A percentile compares a stretch with the other conserved stretches of the same genome.
phyloP scores from a whole-genome alignment of 2,329 filamentous ascomycete species.

The Fusarium sarcochroum region DNA sequence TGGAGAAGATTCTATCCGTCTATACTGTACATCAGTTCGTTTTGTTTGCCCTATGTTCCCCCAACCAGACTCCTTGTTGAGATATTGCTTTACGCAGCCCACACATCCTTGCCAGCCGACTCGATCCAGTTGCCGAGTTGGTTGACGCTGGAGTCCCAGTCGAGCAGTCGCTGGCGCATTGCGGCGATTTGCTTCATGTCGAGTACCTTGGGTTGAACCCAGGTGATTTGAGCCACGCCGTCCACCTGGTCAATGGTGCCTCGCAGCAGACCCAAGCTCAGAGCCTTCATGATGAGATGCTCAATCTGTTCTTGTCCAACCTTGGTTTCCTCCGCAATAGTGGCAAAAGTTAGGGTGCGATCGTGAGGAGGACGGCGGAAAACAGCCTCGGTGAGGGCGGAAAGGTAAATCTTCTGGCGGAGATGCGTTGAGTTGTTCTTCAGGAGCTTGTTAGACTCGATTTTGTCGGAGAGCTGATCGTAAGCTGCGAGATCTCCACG shows the following conservation, averaged over 20 bases:
- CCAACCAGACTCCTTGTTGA: conserved; percentile 3
- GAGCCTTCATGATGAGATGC: conserved; percentile 98
- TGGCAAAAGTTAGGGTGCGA: conserved; percentile 90
- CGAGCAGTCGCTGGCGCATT: conserved; percentile 88
- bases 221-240: conserved; percentile 93
- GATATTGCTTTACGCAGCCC: conserved; percentile 76
- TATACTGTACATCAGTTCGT: conserved; percentile 49
- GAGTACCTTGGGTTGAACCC: conserved; percentile 98
- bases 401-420: conserved; percentile 98
- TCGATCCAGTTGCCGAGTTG: conserved; percentile 98
- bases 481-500: conserved; percentile 91
- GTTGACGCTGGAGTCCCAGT: conserved; percentile 98
- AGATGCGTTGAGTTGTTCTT: conserved; percentile 85
- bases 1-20: conserved; percentile 46
- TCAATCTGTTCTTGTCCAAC: conserved; percentile 93
- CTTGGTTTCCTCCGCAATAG: conserved; percentile 93
- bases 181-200: conserved; percentile 95
- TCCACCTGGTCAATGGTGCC: conserved; percentile 98
- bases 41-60: conserved; percentile 30
- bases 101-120: conserved; percentile 92
- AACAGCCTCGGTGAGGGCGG: conserved; percentile 93
- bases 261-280: conserved; percentile 89
- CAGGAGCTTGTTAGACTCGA: conserved; percentile 84
- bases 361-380: conserved; percentile 97
- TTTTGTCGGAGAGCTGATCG: conserved; percentile 84